Base-by-base conservation (phyloP, 2,329 filamentous ascomycete species). In the Macrophomina pseudophaseolina region DNA sequence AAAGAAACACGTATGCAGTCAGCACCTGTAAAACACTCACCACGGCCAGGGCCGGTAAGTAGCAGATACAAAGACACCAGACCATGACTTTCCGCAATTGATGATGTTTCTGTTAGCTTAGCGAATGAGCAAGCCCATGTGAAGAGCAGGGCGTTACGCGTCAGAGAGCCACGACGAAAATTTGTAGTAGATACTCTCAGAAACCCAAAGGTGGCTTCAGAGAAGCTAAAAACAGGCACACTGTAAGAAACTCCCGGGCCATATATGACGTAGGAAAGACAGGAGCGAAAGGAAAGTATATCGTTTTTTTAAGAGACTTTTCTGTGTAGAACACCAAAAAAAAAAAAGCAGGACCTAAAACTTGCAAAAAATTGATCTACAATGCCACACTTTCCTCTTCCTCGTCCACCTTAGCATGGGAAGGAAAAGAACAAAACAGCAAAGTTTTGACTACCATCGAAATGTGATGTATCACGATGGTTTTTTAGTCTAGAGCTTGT, bases 401-500 rank as follows among this genome's bases (percentile, higher is more conserved):
- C 49, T 44, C 42, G 42, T 49, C 58, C 58, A 32, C 30, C 35
- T 38, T 5, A 28, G 48, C 58, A 49, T 49, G 44, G 38, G 49
- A 49, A 32, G 42, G 18, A 62, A 49, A 38, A 23, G 9, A 44
- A 62, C 23, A 49, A 49, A 35, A 48, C 46, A 46, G 12, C 5
- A 30, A 32, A 46, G 33, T 28, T 28, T 46, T 35, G n/a, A 44
- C 58, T 40, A 49, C 58, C 58, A 62, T 35, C 32, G 14, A 42
- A 23, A 58, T 42, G 40, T 32, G 28, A 16, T 52, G 18, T 38
- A 38, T 6, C 9, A 11, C 1, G 44, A 62, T 62, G 44, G 30
- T 62, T 16, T 28, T 62, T 44, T 62, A 62, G 42, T 60, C 56
- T 60, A 62, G 42, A 44, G 44, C 16, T 49, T 49, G 58, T 49